phyloP scores from a whole-genome alignment of 169 alveolate species.

The Eimeria necatrix region DNA sequence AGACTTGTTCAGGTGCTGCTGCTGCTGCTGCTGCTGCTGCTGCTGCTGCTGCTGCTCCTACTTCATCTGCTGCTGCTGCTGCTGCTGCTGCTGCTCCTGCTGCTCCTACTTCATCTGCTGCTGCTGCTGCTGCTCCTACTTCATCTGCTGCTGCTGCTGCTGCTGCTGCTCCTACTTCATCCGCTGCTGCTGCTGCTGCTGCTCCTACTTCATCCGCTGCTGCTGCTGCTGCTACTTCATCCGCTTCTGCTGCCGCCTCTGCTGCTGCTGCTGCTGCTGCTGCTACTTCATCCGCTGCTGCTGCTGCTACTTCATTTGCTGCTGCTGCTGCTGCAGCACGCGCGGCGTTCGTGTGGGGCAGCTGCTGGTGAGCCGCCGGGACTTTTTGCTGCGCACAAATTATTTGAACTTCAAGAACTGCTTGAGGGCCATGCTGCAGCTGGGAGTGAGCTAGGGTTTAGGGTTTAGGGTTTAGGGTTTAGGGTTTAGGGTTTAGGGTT shows the following conservation, averaged over 20 bases:
- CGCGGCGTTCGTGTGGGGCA: constrained; percentile 65
- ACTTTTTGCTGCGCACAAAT: constrained; percentile 27
- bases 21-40: constrained; percentile 3
- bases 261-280: no score
- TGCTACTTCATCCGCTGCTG: no score
- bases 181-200: no score
- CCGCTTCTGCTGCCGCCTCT: no score
- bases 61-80: not conserved
- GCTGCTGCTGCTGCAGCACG: not conserved
- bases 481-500: no score
- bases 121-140: not conserved
- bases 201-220: no score
- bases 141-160: not conserved
- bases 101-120: no score
- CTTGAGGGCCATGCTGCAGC: constrained; percentile 10
- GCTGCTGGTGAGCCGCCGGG: constrained; percentile 54
- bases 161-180: no score
- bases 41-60: not conserved
- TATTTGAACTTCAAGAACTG: constrained; percentile 28
- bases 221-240: no score
- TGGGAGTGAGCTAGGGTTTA: not conserved
- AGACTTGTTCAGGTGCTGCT: constrained; percentile 76
- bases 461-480: no score
- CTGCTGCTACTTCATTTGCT: no score
- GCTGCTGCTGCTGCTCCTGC: not conserved